Base-by-base conservation (phyloP, 306 rosid species). In the Pachyrhizus erosus region DNA sequence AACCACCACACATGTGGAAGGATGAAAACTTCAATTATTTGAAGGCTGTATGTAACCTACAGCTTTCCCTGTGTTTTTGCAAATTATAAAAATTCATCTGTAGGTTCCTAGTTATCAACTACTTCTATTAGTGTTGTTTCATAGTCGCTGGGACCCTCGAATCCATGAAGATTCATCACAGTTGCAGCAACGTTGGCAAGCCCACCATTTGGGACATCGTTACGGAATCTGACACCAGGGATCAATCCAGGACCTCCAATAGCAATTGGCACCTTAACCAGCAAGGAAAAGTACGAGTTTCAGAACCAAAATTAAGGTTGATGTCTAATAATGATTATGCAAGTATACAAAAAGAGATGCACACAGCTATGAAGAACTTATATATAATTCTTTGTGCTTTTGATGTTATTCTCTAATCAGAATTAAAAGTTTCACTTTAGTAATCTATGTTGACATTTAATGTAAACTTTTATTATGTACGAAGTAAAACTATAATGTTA, bases 181-280 rank as follows among this genome's bases (percentile, higher is more conserved):
- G 98, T 96, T 43, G 99, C 97, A 64, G 99, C 98, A 52, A 94
- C 98, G 12, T 96, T 96, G 48, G 99, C 98, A 14, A 96, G 87
- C 65, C 99, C 99, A 0, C 97, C 98, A 0, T 15, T 14, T 3
- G 98, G 98, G 69, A 94, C 80, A 86, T 96, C 97, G 10, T 51
- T 89, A 43, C 97, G 87, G 91, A 94, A 96, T 60, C 82, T 72
- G 23, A 88, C 94, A 6, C 97, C 95, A n/a, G 93, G 79, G 14
- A 88, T 33, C 55, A 96, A 89, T 66, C 99, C 99, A 8, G 98
- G 97, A 7, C 99, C 99, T 82, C 98, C 99, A 46, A 96, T 96
- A 9, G 99, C 99, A 86, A 96, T 61, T 8, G 98, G 98, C 68
- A 96, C 99, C 99, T 96, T 27, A 60, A 74, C 27, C 76, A 86